Percentiles rank a stretch among this genome's conserved stretches.
Conservation (phyloP, 768 basidiomycete genomes). For the Thelephora aurantiotincta region DNA sequence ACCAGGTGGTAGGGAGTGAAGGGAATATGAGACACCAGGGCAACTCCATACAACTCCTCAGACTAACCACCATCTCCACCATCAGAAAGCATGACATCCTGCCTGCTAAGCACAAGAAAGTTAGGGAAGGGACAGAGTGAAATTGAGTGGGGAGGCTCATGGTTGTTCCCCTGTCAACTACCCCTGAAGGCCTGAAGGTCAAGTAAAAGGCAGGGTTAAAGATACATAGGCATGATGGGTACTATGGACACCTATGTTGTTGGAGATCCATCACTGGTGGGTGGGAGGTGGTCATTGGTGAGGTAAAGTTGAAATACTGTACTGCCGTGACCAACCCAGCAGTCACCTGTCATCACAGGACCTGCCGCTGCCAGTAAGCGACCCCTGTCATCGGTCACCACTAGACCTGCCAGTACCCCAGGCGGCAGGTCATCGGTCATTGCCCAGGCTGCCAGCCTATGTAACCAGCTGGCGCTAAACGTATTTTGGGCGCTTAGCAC, state of each 20-base stretch:
- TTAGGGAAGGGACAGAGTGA: conserved; percentile 95
- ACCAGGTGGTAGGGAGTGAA: conserved; percentile 5
- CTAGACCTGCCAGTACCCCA: too few relatives aligned
- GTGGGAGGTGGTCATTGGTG: too few relatives aligned
- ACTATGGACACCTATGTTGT: conserved; percentile 45
- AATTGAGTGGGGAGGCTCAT: conserved; percentile 97
- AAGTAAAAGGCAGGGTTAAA: conserved; percentile 80
- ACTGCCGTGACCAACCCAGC: too few relatives aligned
- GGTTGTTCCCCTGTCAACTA: conserved; percentile 92
- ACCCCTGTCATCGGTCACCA: too few relatives aligned
- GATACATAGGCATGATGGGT: conserved; percentile 42
- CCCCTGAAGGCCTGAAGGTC: conserved; percentile 93
- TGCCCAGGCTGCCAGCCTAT: too few relatives aligned
- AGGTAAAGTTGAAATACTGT: too few relatives aligned
- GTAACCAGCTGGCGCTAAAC: too few relatives aligned
- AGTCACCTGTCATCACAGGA: too few relatives aligned
- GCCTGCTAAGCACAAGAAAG: conserved; percentile 84
- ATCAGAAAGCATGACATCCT: conserved; percentile 61
- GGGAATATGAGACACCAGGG: conserved; percentile 18
- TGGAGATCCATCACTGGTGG: conserved; percentile 33
- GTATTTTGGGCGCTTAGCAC: too few relatives aligned
- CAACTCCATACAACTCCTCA: conserved; percentile 91
- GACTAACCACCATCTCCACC: conserved; percentile 64
- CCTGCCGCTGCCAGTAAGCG: too few relatives aligned
- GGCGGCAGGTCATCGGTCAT: too few relatives aligned